phyloP scores from a whole-genome alignment of 495 filamentous ascomycete species.

The Lichina pygmaea region DNA sequence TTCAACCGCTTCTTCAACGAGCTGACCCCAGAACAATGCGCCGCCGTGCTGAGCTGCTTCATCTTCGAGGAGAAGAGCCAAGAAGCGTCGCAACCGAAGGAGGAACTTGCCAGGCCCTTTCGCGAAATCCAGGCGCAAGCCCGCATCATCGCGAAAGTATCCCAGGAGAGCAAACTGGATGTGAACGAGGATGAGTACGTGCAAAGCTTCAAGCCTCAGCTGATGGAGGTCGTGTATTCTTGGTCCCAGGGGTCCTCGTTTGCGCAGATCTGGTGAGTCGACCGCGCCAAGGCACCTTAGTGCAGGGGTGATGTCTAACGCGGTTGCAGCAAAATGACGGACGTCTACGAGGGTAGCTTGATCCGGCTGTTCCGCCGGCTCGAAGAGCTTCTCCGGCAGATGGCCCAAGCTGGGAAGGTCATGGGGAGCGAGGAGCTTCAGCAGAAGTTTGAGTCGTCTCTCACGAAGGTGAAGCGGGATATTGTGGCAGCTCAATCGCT shows the following conservation, averaged over 20 bases:
- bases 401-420: slow-evolving; percentile 86
- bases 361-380: slow-evolving; percentile 88
- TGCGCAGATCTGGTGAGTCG: slow-evolving; percentile 73
- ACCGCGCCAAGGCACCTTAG: background rate
- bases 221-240: slow-evolving; percentile 88
- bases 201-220: slow-evolving; percentile 58
- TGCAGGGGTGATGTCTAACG: background rate
- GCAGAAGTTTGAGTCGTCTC: slow-evolving; percentile 58
- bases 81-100: slow-evolving; percentile 36
- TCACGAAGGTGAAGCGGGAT: slow-evolving; percentile 66
- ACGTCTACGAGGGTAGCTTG: slow-evolving; percentile 85
- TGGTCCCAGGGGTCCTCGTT: slow-evolving; percentile 88
- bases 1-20: slow-evolving; percentile 98
- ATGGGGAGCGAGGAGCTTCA: slow-evolving; percentile 92
- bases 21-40: slow-evolving; percentile 60
- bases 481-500: slow-evolving; percentile 83
- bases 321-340: slow-evolving; percentile 58
- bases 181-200: slow-evolving; percentile 86
- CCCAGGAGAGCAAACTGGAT: slow-evolving; percentile 70
- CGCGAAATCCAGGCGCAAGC: slow-evolving; percentile 67
- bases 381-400: slow-evolving; percentile 88
- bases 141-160: slow-evolving; percentile 67
- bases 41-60: slow-evolving; percentile 69
- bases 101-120: slow-evolving; percentile 66
- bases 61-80: slow-evolving; percentile 90